Percentiles rank a stretch among this genome's conserved stretches.
These are phyloP conservation scores for Pseudomassariella vexata DNA, from an alignment of 2,329 filamentous ascomycete species.

Conservation along the genomic window DNA sequence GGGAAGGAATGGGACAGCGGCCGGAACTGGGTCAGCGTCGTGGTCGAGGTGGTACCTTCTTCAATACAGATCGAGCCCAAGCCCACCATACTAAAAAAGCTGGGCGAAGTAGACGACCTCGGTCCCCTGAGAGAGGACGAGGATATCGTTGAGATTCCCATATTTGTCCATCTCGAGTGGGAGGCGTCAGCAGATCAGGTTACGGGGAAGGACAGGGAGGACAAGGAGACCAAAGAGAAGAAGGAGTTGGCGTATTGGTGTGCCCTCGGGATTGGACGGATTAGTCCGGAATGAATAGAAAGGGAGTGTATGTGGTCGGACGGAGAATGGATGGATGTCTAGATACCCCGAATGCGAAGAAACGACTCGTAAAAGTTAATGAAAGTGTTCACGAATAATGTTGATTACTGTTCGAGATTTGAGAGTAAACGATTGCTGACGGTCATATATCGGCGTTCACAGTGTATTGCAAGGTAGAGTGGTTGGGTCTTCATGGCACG, in stretches of 20 bases:
- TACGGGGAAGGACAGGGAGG: conserved; percentile 30
- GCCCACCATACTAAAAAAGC: conserved; percentile 16
- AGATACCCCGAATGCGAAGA: background rate
- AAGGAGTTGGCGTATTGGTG: conserved; percentile 94
- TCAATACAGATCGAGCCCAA: conserved; percentile 38
- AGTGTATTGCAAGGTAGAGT: too few relatives aligned
- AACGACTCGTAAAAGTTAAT: background rate
- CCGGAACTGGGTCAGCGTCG: conserved; percentile 90
- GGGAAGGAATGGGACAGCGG: conserved; percentile 96
- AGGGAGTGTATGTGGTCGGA: conserved; percentile 17
- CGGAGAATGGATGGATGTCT: conserved; percentile 4
- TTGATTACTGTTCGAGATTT: too few relatives aligned
- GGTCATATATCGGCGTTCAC: too few relatives aligned
- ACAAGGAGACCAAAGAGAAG: conserved; percentile 65
- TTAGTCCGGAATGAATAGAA: conserved; percentile 44
- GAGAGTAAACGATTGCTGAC: too few relatives aligned
- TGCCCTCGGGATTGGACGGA: conserved; percentile 80
- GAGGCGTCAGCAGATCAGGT: conserved; percentile 60
- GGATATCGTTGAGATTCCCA: conserved; percentile 77
- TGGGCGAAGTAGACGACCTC: conserved; percentile 32
- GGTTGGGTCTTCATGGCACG: too few relatives aligned
- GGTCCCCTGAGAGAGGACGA: conserved; percentile 52
- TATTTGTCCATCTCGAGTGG: conserved; percentile 91
- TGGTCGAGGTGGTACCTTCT: conserved; percentile 79
- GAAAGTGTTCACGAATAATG: too few relatives aligned